These are phyloP conservation scores for Pseudonitzschia pungens DNA, from an alignment of 108 stramenopile species.

Conservation along the genomic window DNA sequence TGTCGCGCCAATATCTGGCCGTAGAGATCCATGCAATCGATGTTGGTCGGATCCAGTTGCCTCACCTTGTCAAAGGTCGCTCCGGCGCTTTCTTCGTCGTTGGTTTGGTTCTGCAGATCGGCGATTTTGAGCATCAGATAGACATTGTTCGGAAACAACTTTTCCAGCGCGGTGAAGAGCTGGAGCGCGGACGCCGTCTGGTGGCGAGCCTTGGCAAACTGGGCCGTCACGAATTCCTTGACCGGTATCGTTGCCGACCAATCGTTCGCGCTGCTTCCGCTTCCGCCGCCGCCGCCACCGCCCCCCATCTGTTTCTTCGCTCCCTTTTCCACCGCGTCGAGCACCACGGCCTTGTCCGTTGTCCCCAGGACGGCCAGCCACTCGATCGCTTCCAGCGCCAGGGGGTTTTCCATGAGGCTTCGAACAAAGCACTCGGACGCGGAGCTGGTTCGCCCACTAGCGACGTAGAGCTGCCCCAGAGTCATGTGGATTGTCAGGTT, in stretches of 20 bases:
- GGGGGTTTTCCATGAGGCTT: slow-evolving; percentile 60
- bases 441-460: slow-evolving; percentile 43
- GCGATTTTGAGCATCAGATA: slow-evolving; percentile 68
- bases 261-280: background rate
- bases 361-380: slow-evolving; percentile 44
- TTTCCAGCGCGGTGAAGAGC: slow-evolving; percentile 56
- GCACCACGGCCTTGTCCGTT: slow-evolving; percentile 37
- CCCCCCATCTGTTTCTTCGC: slow-evolving; percentile 23
- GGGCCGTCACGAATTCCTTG: slow-evolving; percentile 40
- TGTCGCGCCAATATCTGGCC: slow-evolving; percentile 59
- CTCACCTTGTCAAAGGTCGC: slow-evolving; percentile 53
- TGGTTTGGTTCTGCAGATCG: slow-evolving; percentile 61
- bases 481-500: slow-evolving; percentile 65
- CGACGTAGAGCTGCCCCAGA: slow-evolving; percentile 63
- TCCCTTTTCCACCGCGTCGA: slow-evolving; percentile 44
- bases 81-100: slow-evolving; percentile 55
- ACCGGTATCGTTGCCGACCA: slow-evolving; percentile 13
- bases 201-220: slow-evolving; percentile 39
- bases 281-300: background rate
- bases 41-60: slow-evolving; percentile 45
- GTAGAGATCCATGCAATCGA: slow-evolving; percentile 77
- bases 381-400: slow-evolving; percentile 69
- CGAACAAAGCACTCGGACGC: slow-evolving; percentile 60
- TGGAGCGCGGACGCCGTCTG: slow-evolving; percentile 49
- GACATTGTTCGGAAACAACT: slow-evolving; percentile 66